These are phyloP conservation scores for Platismatia glauca DNA, from an alignment of 495 filamentous ascomycete genomes.

Conservation along the genomic window DNA sequence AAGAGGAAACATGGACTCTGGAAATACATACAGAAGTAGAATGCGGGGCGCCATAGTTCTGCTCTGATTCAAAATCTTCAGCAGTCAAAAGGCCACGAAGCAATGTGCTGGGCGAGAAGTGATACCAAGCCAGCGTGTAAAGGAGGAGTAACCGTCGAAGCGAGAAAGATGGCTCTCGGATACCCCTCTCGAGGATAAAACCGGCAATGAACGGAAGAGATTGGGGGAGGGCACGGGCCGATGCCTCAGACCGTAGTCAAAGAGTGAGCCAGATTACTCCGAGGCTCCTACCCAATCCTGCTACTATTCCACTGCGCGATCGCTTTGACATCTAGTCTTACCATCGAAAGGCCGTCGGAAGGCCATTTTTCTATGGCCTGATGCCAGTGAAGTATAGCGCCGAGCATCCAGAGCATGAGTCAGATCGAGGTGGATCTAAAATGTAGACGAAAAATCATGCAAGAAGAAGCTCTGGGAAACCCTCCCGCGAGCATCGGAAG, in stretches of 20 bases:
- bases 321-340: not conserved
- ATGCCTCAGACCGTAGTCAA: not conserved
- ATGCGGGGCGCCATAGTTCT: conserved; percentile 34
- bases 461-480: not conserved
- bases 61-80: not conserved
- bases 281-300: too few species aligned
- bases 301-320: not conserved
- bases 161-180: not conserved
- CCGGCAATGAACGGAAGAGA: not conserved
- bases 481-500: not conserved
- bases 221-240: too few species aligned
- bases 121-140: not conserved
- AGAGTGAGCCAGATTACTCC: too few species aligned
- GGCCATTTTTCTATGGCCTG: not conserved
- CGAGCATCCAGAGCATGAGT: not conserved
- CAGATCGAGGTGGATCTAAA: not conserved
- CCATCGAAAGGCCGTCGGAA: not conserved
- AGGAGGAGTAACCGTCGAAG: not conserved
- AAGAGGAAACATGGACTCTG: too few species aligned
- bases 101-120: not conserved
- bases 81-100: not conserved
- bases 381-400: not conserved
- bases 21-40: conserved; percentile 45
- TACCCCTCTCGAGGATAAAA: not conserved
- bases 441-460: too few species aligned